phyloP scores from a whole-genome alignment of 208 protist genomes.

The Leishmania guyanensis region DNA sequence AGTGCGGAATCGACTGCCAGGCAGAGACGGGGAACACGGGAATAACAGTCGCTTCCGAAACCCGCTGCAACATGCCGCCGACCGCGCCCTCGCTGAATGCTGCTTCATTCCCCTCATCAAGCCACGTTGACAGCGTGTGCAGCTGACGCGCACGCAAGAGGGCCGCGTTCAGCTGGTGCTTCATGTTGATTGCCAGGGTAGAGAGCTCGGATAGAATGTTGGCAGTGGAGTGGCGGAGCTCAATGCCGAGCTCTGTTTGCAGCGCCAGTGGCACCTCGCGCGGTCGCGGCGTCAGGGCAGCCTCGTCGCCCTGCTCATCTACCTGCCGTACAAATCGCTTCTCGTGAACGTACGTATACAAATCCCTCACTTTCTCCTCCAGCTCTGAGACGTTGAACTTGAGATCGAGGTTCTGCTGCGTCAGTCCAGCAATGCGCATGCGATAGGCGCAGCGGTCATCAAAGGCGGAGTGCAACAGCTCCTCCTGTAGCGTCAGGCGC shows the following conservation, averaged over 20 bases:
- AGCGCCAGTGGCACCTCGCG: constrained; percentile 67
- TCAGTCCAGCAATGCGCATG: constrained; percentile 59
- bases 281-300: constrained; percentile 65
- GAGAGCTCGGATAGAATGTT: constrained; percentile 68
- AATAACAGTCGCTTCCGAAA: constrained; percentile 40
- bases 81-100: constrained; percentile 18
- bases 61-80: constrained; percentile 37
- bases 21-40: constrained; percentile 45
- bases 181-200: constrained; percentile 67
- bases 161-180: constrained; percentile 78
- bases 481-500: constrained; percentile 63
- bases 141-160: constrained; percentile 63
- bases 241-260: constrained; percentile 75
- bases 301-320: constrained; percentile 24
- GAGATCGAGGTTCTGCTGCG: constrained; percentile 51
- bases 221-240: constrained; percentile 64
- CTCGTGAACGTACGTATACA: constrained; percentile 74
- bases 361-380: constrained; percentile 47
- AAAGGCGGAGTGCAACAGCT: constrained; percentile 72
- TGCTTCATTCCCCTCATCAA: constrained; percentile 35
- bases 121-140: constrained; percentile 53
- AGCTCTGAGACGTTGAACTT: constrained; percentile 39
- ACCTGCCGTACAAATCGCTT: constrained; percentile 51
- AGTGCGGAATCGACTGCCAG: constrained; percentile 71
- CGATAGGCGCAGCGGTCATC: constrained; percentile 73